These are phyloP conservation scores for Penicillium steckii DNA, from an alignment of 495 filamentous ascomycete species.

Conservation along the genomic window DNA sequence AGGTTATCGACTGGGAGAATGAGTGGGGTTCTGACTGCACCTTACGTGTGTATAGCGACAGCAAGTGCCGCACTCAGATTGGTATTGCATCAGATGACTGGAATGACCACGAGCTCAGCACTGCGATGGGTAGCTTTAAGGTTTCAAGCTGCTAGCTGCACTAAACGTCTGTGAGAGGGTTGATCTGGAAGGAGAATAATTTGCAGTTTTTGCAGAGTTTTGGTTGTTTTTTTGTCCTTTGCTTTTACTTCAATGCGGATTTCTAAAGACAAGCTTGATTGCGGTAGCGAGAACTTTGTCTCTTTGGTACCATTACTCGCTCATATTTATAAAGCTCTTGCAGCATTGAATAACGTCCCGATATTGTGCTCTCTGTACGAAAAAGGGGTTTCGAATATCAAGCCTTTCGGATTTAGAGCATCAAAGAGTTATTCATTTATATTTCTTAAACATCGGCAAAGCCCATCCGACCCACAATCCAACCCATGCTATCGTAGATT, in stretches of 20 bases:
- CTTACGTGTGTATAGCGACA: constrained; percentile 12
- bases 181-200: not conserved
- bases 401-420: no score
- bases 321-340: no score
- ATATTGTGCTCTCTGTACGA: no score
- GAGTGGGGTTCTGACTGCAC: constrained; percentile 1
- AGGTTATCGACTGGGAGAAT: constrained; percentile 9
- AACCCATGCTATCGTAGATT: no score
- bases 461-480: no score
- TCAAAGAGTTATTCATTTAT: no score
- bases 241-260: not conserved
- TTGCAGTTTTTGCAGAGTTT: not conserved
- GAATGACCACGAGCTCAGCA: constrained; percentile 5
- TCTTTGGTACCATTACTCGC: not conserved
- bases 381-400: no score
- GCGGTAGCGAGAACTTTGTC: not conserved
- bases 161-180: not conserved
- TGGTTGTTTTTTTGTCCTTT: not conserved
- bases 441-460: no score
- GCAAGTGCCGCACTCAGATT: constrained; percentile 6
- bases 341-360: no score
- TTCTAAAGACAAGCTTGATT: not conserved
- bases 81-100: constrained; percentile 14
- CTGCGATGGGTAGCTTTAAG: constrained; percentile 7
- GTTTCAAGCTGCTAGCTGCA: constrained; percentile 1